Base-by-base conservation (phyloP, 192 early-diverging fungal species). In the Podila clonocystis region DNA sequence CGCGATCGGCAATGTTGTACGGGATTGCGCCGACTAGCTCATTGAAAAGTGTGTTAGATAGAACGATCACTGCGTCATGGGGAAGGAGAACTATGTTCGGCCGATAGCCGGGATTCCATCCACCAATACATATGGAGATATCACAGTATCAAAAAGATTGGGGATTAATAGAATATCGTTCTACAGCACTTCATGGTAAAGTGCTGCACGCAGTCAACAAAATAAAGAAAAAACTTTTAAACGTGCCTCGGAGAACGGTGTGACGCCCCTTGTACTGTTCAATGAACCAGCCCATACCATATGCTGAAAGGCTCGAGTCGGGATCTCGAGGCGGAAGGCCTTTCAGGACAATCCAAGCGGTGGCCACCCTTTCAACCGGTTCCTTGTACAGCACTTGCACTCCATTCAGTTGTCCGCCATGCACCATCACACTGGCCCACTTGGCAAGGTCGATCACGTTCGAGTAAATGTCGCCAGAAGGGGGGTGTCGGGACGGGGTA, bases 391-490 rank as follows among this genome's bases (percentile, higher is more conserved):
- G 45, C 48, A 65, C 63, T 7, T 65, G 63, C 48, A 50, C 48
- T 28, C 63, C 63, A 65, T 65, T 65, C 45, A 65, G 63, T 29
- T 65, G n/a, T 48, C 63, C 63, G 38, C 28, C 45, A 50, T 50
- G 63, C 48, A 65, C 29, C 63, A 65, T 65, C 45, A 65, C 45
- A 24, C 30, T 65, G 63, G 63, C 63, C 63, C 63, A 65, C 63
- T 65, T 65, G 63, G 63, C 63, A 65, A 65, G 63, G 30, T 65
- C 63, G 63, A 65, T 65, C 41, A 65, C 63, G 63, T 65, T 65
- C 45, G 63, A 65, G 63, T 30, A 65, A 22, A 65, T 65, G 0
- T 65, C 63, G 11, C 63, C 63, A 48, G 63, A 65, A 65, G 63
- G 48, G 48, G 38, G 63, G 45, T 50, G 38, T 50, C 24, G 63